Percentiles rank a stretch among this genome's conserved stretches.
These are phyloP conservation scores for Penicillium mononematosum DNA, from an alignment of 495 filamentous ascomycete genomes.

Conservation along the genomic window DNA sequence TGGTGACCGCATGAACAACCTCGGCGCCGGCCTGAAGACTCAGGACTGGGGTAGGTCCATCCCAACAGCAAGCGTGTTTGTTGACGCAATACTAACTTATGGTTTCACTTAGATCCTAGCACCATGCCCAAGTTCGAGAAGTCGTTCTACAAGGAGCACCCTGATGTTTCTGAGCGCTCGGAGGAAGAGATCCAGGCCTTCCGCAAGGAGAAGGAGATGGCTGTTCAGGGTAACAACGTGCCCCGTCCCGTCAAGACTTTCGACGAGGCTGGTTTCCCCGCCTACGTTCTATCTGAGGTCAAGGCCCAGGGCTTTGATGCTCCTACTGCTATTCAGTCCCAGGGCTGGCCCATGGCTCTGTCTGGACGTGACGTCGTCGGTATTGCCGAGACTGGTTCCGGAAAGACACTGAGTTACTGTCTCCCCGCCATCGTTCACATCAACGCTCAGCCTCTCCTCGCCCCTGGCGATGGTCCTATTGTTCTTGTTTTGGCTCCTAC, in stretches of 20 bases:
- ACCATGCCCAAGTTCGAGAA: slow-evolving; percentile 96
- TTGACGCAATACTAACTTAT: slow-evolving; percentile 26
- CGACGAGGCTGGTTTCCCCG: slow-evolving; percentile 95
- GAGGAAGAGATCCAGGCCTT: slow-evolving; percentile 81
- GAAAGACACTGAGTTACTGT: slow-evolving; percentile 98
- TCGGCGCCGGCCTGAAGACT: slow-evolving; percentile 80
- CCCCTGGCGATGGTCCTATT: slow-evolving; percentile 96
- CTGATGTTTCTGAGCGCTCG: slow-evolving; percentile 70
- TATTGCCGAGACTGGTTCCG: slow-evolving; percentile 98
- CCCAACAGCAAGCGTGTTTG: slow-evolving; percentile 1
- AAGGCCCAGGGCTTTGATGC: slow-evolving; percentile 93
- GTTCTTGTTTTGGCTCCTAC: slow-evolving; percentile 94
- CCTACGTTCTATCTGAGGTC: slow-evolving; percentile 96
- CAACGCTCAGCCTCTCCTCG: slow-evolving; percentile 95
- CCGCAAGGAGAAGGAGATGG: slow-evolving; percentile 75
- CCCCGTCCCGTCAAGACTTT: slow-evolving; percentile 94
- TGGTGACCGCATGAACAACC: slow-evolving; percentile 90
- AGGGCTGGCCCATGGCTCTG: slow-evolving; percentile 99
- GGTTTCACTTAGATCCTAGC: slow-evolving; percentile 58
- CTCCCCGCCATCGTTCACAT: slow-evolving; percentile 98
- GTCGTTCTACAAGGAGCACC: slow-evolving; percentile 96
- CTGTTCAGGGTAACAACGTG: slow-evolving; percentile 71
- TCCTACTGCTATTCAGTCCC: slow-evolving; percentile 94
- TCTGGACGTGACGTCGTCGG: slow-evolving; percentile 98
- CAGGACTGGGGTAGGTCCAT: slow-evolving; percentile 75